A percentile compares a stretch with the other conserved stretches of the same genome.
These are phyloP conservation scores for Amaranthus cruentus DNA, from an alignment of 148 eudicot species.

Conservation along the genomic window DNA sequence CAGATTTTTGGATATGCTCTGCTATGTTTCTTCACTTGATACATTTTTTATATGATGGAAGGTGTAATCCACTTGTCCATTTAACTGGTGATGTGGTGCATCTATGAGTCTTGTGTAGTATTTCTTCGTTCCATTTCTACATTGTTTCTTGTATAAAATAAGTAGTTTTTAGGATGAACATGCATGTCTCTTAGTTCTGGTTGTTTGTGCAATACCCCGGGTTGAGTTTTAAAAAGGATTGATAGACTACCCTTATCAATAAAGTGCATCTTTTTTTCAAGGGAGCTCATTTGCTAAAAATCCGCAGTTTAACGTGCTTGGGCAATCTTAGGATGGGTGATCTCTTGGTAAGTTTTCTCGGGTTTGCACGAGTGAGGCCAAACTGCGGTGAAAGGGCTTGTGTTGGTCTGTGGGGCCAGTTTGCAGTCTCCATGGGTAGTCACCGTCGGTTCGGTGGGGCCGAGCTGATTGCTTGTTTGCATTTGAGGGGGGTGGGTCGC, in stretches of 20 bases:
- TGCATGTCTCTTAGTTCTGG: not conserved
- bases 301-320: too few relatives aligned
- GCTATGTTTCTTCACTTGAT: not conserved
- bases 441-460: not conserved
- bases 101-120: not conserved
- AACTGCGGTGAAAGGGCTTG: too few relatives aligned
- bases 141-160: not conserved
- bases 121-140: not conserved
- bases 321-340: too few relatives aligned
- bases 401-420: too few relatives aligned
- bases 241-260: too few relatives aligned
- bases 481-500: not conserved
- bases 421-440: too few relatives aligned
- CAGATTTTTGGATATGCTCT: conserved; percentile 1
- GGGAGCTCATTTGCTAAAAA: too few relatives aligned
- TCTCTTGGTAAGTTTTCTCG: too few relatives aligned
- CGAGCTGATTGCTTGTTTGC: too few relatives aligned
- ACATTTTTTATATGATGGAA: not conserved
- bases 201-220: not conserved
- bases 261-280: too few relatives aligned
- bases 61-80: not conserved
- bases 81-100: not conserved
- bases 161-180: not conserved
- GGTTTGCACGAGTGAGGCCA: too few relatives aligned
- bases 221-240: not conserved